Base-by-base conservation (phyloP, 495 filamentous ascomycete species). In the Aspergillus homomorphus region DNA sequence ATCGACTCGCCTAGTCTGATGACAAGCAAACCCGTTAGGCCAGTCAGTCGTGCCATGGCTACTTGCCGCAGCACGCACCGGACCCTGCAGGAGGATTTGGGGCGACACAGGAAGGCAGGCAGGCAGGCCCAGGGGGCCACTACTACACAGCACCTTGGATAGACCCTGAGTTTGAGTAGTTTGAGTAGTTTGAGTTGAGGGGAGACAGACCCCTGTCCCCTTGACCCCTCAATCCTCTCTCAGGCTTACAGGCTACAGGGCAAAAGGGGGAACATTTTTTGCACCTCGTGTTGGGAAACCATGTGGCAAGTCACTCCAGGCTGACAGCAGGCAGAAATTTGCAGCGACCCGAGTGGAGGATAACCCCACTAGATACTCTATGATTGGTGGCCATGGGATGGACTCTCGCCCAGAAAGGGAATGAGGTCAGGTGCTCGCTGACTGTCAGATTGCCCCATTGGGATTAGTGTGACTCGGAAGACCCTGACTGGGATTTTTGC, bases 391-490 rank as follows among this genome's bases (percentile, higher is more conserved):
- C 9, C 4, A 9, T 28, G 26, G 26, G 26, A 2, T 38, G 33
- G 33, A 5, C 5, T 19, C 23, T 15, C 23, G 30, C 23, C 23
- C 48, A 12, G 30, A 51, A 51, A 18, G 23, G 48, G 48, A 12
- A 51, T 51, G 48, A 28, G 48, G 48, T 51, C 48, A 51, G 23
- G 7, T 38, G 33, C 33, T 38, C 33, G 33, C 33, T 38, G 45
- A 48, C 23, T 28, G 48, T 24, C 48, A 26, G 22, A 10, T 51
- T 50, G 21, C n/a, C 26, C 30, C 8, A 6, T 38, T 7, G 33
- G 33, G 33, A 2, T 14, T 38, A 38, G 33, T 38, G 33, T 4
- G 26, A 12, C 2, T 12, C 6, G 12, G 6, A 12, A 12, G 33
- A 38, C 33, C 33, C 33, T 38, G 33, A 38, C 7, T 38, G 33